Base-by-base conservation (phyloP, 176 grass and related monocot genomes). In the Melocanna baccifera region DNA sequence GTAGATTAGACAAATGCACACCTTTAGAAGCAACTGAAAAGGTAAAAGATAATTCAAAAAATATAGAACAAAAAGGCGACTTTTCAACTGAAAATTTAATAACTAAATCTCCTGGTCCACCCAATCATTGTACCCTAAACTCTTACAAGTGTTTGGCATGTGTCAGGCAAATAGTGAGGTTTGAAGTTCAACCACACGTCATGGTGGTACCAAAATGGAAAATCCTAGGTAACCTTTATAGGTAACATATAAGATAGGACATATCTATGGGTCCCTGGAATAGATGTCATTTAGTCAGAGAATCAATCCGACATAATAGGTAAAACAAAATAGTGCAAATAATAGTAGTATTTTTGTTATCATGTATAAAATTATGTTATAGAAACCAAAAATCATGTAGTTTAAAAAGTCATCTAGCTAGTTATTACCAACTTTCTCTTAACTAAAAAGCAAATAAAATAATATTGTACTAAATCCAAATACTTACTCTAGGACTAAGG, bases 101-200 rank as follows among this genome's bases (percentile, higher is more conserved):
- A 71, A 23, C 22, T 14, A 82, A 86, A 83, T 74, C 14, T 70
- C 32, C n/a, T 79, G 57, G 74, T 86, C 58, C 79, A 90, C 88
- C 73, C 58, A 78, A 73, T 73, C 40, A 46, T 86, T 86, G 88
- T 90, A 90, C 84, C 73, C 79, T 73, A 62, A 83, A 78, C 18
- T 73, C 57, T 73, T 39, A 19, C 22, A 25, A 16, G 43, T 13
- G 18, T 19, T 40, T 36, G 57, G 20, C 63, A 32, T 75, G 57
- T 72, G 69, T 30, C 63, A 69, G 62, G 10, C 46, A 25, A 46
- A 47, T 16, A 45, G 72, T 32, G 25, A 29, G 73, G 73, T 71
- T 84, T 86, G 67, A 78, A 22, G 86, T 83, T 29, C 73, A 90
- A 15, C 48, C 29, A 58, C 14, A 50, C 14, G 59, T 48, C 2